These are phyloP conservation scores for Xylaria sp. DNA, from an alignment of 2,329 filamentous ascomycete genomes.

Conservation along the genomic window DNA sequence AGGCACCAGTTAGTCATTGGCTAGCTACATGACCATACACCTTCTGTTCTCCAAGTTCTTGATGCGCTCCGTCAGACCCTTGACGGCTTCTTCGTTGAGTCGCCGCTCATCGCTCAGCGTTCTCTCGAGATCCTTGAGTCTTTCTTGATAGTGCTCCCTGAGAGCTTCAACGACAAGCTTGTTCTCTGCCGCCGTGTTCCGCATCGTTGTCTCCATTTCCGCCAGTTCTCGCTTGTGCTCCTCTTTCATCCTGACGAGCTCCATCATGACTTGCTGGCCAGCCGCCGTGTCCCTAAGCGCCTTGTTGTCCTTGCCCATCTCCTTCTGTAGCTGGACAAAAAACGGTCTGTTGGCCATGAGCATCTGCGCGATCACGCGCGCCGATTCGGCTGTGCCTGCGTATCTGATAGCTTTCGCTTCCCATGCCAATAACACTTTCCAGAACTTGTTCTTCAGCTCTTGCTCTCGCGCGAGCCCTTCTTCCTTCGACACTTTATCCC, in stretches of 20 bases:
- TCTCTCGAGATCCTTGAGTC: constrained; percentile 42
- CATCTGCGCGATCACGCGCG: constrained; percentile 35
- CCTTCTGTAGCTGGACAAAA: constrained; percentile 74
- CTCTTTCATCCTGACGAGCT: constrained; percentile 65
- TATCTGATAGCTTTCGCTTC: constrained; percentile 46
- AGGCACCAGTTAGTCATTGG: not conserved
- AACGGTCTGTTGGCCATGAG: constrained; percentile 70
- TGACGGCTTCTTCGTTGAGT: constrained; percentile 45
- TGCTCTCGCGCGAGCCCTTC: constrained; percentile 44
- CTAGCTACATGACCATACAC: constrained; percentile 45
- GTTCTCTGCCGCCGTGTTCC: constrained; percentile 43
- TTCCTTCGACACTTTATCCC: constrained; percentile 50
- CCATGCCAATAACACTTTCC: constrained; percentile 49
- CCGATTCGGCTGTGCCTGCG: constrained; percentile 42
- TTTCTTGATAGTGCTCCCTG: constrained; percentile 43
- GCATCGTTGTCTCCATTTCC: constrained; percentile 61
- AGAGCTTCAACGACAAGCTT: constrained; percentile 42
- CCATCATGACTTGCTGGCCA: constrained; percentile 65
- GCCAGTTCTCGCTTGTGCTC: constrained; percentile 68
- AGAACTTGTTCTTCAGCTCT: constrained; percentile 53
- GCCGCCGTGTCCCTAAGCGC: constrained; percentile 58
- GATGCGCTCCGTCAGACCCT: constrained; percentile 42
- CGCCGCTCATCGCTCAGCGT: constrained; percentile 44
- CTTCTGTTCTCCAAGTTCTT: constrained; percentile 39
- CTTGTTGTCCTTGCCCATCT: constrained; percentile 68